Conservation (phyloP, 2,329 filamentous ascomycete genomes). For the Kalmusia sp. region DNA sequence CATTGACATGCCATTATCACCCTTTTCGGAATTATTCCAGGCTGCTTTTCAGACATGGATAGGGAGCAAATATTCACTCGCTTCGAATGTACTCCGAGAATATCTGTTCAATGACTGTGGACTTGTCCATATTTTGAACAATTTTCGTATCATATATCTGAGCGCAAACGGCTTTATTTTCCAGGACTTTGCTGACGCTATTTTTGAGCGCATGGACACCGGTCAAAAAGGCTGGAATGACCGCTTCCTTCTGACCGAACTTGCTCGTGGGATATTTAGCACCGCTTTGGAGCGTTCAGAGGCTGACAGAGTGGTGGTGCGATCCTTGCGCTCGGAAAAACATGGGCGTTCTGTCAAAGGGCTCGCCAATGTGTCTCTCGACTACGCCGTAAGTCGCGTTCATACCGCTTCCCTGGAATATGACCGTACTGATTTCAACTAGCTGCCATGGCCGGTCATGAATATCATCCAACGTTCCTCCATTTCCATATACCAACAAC, state of each 20-base stretch:
- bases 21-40: slow-evolving; percentile 78
- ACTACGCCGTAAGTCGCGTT: slow-evolving; percentile 68
- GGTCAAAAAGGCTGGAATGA: slow-evolving; percentile 74
- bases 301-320: slow-evolving; percentile 67
- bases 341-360: slow-evolving; percentile 66
- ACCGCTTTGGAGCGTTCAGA: slow-evolving; percentile 59
- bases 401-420: not conserved
- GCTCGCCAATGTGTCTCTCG: slow-evolving; percentile 69
- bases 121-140: slow-evolving; percentile 68
- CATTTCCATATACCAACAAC: slow-evolving; percentile 70
- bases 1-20: slow-evolving; percentile 58
- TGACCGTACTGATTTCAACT: slow-evolving; percentile 8
- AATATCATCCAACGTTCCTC: slow-evolving; percentile 76
- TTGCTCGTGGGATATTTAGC: slow-evolving; percentile 75
- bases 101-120: slow-evolving; percentile 74
- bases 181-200: slow-evolving; percentile 67
- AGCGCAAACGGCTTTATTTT: slow-evolving; percentile 75
- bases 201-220: slow-evolving; percentile 79
- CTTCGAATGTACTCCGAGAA: slow-evolving; percentile 69
- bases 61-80: slow-evolving; percentile 73
- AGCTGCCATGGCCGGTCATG: slow-evolving; percentile 64
- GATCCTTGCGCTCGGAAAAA: slow-evolving; percentile 54
- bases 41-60: slow-evolving; percentile 79
- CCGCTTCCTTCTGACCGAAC: slow-evolving; percentile 78
- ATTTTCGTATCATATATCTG: slow-evolving; percentile 76